Conservation (phyloP, 192 early-diverging fungal species). For the Coemansia reversa region DNA sequence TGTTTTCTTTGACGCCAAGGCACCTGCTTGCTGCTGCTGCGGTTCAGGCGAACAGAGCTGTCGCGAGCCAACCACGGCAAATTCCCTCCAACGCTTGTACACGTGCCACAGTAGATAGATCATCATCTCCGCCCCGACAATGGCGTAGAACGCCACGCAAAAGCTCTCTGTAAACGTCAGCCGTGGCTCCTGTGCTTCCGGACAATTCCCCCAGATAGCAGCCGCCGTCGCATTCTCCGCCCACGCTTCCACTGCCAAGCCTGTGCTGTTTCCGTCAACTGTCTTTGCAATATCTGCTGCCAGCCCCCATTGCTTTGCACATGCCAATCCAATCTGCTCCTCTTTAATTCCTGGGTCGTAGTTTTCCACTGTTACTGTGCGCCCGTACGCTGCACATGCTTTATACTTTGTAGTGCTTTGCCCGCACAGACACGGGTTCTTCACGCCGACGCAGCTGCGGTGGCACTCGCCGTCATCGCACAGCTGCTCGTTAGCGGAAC, state of each 20-base stretch:
- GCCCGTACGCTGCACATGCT: conserved; percentile 55
- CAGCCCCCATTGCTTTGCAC: conserved; percentile 30
- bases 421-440: conserved; percentile 59
- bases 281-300: conserved; percentile 17
- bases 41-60: conserved; percentile 27
- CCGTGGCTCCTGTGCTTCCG: conserved; percentile 41
- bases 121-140: conserved; percentile 48
- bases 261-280: not conserved
- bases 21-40: not conserved
- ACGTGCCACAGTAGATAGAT: conserved; percentile 56
- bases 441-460: conserved; percentile 38
- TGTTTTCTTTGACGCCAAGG: no score
- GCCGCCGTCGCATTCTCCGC: conserved; percentile 10
- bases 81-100: conserved; percentile 51
- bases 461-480: conserved; percentile 62
- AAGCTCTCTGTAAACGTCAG: conserved; percentile 58
- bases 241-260: conserved; percentile 18
- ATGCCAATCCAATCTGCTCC: conserved; percentile 34
- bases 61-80: conserved; percentile 15
- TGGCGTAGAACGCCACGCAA: conserved; percentile 58
- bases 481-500: conserved; percentile 40
- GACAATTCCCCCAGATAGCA: conserved; percentile 54
- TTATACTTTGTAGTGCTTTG: conserved; percentile 31
- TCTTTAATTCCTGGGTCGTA: conserved; percentile 57
- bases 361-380: conserved; percentile 40